Conservation (phyloP, 208 protist genomes). For the Wallacemonas collosoma region DNA sequence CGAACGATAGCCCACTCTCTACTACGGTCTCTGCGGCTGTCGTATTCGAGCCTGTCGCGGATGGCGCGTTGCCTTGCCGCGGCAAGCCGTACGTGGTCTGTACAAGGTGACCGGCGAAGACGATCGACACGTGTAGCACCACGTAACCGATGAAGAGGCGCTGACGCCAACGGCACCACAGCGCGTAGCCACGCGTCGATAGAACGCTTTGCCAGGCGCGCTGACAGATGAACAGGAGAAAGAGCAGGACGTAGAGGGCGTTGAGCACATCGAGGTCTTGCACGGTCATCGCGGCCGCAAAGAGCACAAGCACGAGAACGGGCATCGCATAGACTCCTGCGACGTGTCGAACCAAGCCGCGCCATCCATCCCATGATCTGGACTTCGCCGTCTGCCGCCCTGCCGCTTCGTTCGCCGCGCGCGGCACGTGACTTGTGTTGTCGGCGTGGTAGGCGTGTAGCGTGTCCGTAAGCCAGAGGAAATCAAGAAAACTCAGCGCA, state of each 20-base stretch:
- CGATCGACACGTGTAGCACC: neutral
- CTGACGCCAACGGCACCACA: neutral
- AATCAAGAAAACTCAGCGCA: slow-evolving; percentile 24
- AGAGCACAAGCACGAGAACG: slow-evolving; percentile 10
- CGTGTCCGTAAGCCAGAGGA: slow-evolving; percentile 20
- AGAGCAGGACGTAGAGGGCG: slow-evolving; percentile 36
- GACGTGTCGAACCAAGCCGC: neutral
- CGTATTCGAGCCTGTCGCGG: neutral
- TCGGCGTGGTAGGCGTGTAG: slow-evolving; percentile 21
- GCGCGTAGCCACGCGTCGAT: neutral
- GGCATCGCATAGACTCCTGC: slow-evolving; percentile 13
- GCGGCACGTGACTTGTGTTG: neutral
- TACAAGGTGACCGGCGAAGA: slow-evolving; percentile 4
- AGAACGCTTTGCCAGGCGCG: slow-evolving; percentile 9
- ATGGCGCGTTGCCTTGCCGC: neutral
- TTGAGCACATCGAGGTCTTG: slow-evolving; percentile 24
- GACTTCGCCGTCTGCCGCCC: neutral
- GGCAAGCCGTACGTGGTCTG: neutral
- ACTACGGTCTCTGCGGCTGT: neutral
- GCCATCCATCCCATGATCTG: neutral
- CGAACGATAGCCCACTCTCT: neutral
- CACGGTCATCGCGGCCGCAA: slow-evolving; percentile 20
- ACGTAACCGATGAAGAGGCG: slow-evolving; percentile 7
- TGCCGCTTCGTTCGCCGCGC: neutral
- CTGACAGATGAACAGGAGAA: slow-evolving; percentile 36